Evolutionary conservation across 2,329 filamentous ascomycete genomes (phyloP).

Genomic region (Paracoccidioides lutzii): DNA sequence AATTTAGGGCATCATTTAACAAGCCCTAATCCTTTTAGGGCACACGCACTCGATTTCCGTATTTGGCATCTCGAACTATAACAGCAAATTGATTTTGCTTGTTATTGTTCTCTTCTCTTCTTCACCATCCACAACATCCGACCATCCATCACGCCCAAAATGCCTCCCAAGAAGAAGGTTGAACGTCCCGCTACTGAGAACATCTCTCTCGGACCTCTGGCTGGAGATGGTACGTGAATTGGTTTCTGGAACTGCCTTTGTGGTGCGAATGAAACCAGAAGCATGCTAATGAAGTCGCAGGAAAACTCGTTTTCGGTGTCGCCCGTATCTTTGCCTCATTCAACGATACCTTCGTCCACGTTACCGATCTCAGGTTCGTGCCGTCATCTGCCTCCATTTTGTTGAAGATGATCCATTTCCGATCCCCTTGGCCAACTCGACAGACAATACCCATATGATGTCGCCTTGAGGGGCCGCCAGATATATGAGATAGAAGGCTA

Average conservation of each 20-base stretch:
- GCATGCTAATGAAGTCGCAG: constrained; percentile 33
- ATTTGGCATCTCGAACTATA: neutral
- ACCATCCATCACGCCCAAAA: constrained; percentile 44
- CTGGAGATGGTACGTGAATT: constrained; percentile 62
- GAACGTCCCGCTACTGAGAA: constrained; percentile 79
- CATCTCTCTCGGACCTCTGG: constrained; percentile 93
- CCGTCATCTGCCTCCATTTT: neutral
- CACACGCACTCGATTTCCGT: constrained; percentile 3
- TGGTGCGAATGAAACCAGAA: neutral
- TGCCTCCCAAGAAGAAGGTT: constrained; percentile 88
- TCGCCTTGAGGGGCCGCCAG: too few relatives aligned
- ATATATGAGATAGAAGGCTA: constrained; percentile 37
- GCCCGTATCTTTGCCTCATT: constrained; percentile 95
- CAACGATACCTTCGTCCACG: constrained; percentile 93
- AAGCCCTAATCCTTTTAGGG: constrained; percentile 8
- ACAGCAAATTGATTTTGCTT: constrained; percentile 13
- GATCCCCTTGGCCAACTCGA: too few relatives aligned
- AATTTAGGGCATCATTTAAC: constrained; percentile 7
- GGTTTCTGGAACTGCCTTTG: constrained; percentile 1
- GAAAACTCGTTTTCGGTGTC: constrained; percentile 95
- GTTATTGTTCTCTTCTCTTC: constrained; percentile 22
- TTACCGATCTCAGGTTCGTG: constrained; percentile 90
- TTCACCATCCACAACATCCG: constrained; percentile 30
- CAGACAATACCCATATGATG: too few relatives aligned
- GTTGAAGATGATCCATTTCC: neutral